Evolutionary conservation across 768 basidiomycete species (phyloP), one percentile per base, ranked within the genome.

Genomic region (Naganishia onofrii): DNA sequence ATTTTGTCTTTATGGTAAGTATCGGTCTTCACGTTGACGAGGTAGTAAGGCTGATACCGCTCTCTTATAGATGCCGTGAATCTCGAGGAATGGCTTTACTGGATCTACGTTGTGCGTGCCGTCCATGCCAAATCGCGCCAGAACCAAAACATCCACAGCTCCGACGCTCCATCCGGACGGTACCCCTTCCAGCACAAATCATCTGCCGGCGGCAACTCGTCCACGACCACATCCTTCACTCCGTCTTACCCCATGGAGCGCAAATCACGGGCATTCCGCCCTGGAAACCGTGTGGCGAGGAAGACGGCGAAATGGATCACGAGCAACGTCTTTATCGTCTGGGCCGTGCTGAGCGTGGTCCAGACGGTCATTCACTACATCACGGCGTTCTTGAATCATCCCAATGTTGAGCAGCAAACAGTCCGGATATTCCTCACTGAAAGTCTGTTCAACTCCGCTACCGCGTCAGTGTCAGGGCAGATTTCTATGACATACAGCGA

Each of bases 361-460:
- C 58, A 48, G 56, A 54, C 68, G 9, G 56, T 53, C 13, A 57
- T 58, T 17, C 68, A 69, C 48, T 51, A 60, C 68, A 36, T 48
- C 29, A 53, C 48, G 19, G 56, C 68, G 21, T 60, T 60, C 48
- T n/a, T 46, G 26, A 21, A 13, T 3, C 17, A 68, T 53, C 44
- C 34, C 7, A 34, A 23, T 26, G 36, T 42, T 10, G 56, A 69
- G 28, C 38, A 57, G 42, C 44, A 44, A 26, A 29, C 44, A 15
- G 58, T 58, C 29, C 42, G 68, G 68, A 31, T 69, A 4, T 69
- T 46, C 29, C 31, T 69, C 28, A 58, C 58, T 23, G 68, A 69
- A 36, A 56, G 68, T 19, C 17, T 48, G 26, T 58, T 57, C 26
- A 58, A 46, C 21, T n/a, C 51, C 31, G 31, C 52, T 29, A 69